phyloP scores from a whole-genome alignment of 805 yeast genomes.

The Candida multigemmis region DNA sequence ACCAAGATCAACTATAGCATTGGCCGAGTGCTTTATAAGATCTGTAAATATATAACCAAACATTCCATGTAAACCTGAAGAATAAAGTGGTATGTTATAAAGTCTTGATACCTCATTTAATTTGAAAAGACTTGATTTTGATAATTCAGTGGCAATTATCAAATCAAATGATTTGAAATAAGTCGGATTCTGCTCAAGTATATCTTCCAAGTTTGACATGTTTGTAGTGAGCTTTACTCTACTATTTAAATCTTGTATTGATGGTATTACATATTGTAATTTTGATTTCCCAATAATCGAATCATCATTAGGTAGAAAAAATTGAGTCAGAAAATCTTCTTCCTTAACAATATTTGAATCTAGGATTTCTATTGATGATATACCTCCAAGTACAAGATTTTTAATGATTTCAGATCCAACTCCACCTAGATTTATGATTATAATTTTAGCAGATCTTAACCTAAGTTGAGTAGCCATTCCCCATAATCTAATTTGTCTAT shows the following conservation, averaged over 20 bases:
- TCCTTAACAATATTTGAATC: constrained; percentile 49
- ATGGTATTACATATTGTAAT: constrained; percentile 42
- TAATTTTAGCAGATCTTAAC: constrained; percentile 62
- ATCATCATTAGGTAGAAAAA: constrained; percentile 50
- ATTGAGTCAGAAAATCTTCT: constrained; percentile 66
- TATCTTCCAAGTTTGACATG: constrained; percentile 12
- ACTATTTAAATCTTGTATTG: constrained; percentile 69
- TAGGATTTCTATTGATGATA: constrained; percentile 65
- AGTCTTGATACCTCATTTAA: constrained; percentile 52
- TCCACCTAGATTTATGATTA: constrained; percentile 66
- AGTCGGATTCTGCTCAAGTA: constrained; percentile 8
- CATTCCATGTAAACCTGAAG: constrained; percentile 65
- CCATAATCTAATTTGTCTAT: constrained; percentile 93
- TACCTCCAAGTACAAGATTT: constrained; percentile 80
- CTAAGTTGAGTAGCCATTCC: constrained; percentile 85
- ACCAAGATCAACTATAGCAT: constrained; percentile 42
- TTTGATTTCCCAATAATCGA: constrained; percentile 47
- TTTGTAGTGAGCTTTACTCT: constrained; percentile 54
- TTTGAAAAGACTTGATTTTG: constrained; percentile 25
- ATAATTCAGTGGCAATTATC: constrained; percentile 66
- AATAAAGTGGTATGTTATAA: constrained; percentile 56
- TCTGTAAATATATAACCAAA: constrained; percentile 80
- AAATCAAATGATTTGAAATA: constrained; percentile 55
- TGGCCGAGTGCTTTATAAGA: constrained; percentile 53
- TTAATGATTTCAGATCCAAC: constrained; percentile 78